Evolutionary conservation across 768 basidiomycete genomes (phyloP).

Genomic region (Mycena latifolia): DNA sequence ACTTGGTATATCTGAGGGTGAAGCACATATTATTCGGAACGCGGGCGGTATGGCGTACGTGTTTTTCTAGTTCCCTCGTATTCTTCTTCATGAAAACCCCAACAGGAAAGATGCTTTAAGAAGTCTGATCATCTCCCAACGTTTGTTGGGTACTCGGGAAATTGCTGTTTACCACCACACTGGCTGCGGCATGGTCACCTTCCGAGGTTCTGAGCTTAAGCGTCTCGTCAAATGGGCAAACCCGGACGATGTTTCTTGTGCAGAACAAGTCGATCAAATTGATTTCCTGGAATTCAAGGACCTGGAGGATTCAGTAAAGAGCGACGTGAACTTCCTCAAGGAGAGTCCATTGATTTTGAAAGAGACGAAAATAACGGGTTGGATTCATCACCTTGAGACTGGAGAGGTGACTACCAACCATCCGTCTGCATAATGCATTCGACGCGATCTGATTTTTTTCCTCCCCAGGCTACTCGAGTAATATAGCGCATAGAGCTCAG

Average conservation of each 20-base stretch:
- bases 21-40: conserved; percentile 81
- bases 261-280: conserved; percentile 54
- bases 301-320: conserved; percentile 66
- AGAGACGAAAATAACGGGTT: conserved; percentile 69
- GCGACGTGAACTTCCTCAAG: conserved; percentile 70
- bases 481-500: conserved; percentile 21
- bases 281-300: conserved; percentile 68
- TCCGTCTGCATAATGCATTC: background rate
- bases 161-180: conserved; percentile 80
- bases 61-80: background rate
- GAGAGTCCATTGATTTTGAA: conserved; percentile 67
- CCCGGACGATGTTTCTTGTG: conserved; percentile 45
- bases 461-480: conserved; percentile 33
- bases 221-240: conserved; percentile 60
- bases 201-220: conserved; percentile 64
- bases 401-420: conserved; percentile 60
- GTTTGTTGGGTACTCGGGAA: conserved; percentile 77
- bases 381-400: conserved; percentile 74
- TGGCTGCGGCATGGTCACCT: conserved; percentile 78
- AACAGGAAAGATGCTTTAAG: conserved; percentile 67
- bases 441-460: background rate
- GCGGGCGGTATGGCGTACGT: conserved; percentile 77
- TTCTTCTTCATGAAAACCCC: conserved; percentile 37
- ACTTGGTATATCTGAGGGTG: conserved; percentile 73
- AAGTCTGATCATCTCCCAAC: conserved; percentile 78